Evolutionary conservation across 2,329 filamentous ascomycete species (phyloP).

Genomic region (Fusarium sp.): DNA sequence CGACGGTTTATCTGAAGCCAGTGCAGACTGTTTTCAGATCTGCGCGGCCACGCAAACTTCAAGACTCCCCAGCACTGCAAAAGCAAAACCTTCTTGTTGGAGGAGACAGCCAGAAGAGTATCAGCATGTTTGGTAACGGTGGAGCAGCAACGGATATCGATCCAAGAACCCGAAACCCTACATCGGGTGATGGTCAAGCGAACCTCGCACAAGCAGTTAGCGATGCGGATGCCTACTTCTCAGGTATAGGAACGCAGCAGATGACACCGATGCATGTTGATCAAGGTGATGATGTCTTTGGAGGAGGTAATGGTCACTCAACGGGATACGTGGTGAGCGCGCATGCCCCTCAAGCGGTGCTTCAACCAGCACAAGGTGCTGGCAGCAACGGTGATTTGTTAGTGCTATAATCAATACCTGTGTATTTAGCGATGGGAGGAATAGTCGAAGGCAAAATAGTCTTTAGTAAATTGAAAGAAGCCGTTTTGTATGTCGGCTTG

Average conservation of each 20-base stretch:
- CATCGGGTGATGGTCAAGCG: slow-evolving; percentile 47
- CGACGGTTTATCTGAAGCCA: slow-evolving; percentile 97
- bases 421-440: slow-evolving; percentile 33
- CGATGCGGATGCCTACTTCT: slow-evolving; percentile 92
- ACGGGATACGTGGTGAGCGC: slow-evolving; percentile 81
- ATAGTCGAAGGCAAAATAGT: slow-evolving; percentile 24
- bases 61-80: slow-evolving; percentile 88
- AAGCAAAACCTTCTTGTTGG: slow-evolving; percentile 69
- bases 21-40: slow-evolving; percentile 96
- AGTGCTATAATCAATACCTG: slow-evolving; percentile 61
- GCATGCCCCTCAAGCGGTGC: slow-evolving; percentile 79
- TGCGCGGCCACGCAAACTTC: slow-evolving; percentile 81
- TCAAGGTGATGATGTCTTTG: slow-evolving; percentile 70
- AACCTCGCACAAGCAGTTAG: slow-evolving; percentile 78
- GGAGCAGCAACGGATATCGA: slow-evolving; percentile 64
- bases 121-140: slow-evolving; percentile 67
- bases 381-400: slow-evolving; percentile 78
- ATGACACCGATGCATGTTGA: slow-evolving; percentile 79
- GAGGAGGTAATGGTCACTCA: slow-evolving; percentile 65
- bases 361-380: slow-evolving; percentile 73
- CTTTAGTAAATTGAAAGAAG: slow-evolving; percentile 1
- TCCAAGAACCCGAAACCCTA: slow-evolving; percentile 51
- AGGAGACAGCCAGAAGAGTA: slow-evolving; percentile 67
- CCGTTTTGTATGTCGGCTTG: neutral
- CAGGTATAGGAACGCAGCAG: slow-evolving; percentile 77